phyloP scores from a whole-genome alignment of 2,329 filamentous ascomycete species.

The Penicillium sp. region DNA sequence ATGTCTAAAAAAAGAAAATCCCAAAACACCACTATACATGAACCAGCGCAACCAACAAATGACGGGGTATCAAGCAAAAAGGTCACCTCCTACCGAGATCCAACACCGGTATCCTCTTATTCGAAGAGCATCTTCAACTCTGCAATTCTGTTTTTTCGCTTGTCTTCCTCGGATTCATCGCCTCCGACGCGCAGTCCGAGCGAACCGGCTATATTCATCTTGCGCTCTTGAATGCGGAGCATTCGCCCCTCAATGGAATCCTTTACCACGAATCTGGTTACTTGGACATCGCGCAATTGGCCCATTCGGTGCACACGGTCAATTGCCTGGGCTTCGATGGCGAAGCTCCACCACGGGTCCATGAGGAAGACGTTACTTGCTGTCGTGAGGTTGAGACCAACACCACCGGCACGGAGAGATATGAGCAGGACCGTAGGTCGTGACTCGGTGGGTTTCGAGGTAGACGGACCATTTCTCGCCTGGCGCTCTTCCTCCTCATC shows the following conservation, averaged over 20 bases:
- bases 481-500: slow-evolving; percentile 30
- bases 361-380: slow-evolving; percentile 95
- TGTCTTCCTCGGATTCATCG: slow-evolving; percentile 83
- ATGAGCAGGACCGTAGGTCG: slow-evolving; percentile 63
- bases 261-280: slow-evolving; percentile 81
- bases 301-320: slow-evolving; percentile 97
- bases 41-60: not conserved
- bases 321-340: slow-evolving; percentile 93
- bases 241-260: slow-evolving; percentile 69
- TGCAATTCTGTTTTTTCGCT: slow-evolving; percentile 81
- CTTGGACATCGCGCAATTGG: slow-evolving; percentile 76
- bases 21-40: not conserved
- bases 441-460: slow-evolving; percentile 10
- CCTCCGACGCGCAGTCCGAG: slow-evolving; percentile 94
- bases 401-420: slow-evolving; percentile 81
- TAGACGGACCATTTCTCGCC: not conserved
- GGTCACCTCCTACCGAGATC: not conserved
- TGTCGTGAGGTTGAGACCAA: slow-evolving; percentile 85
- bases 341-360: slow-evolving; percentile 99
- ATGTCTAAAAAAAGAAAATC: not conserved
- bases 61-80: not conserved
- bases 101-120: slow-evolving; percentile 12
- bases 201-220: slow-evolving; percentile 81
- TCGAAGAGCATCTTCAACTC: slow-evolving; percentile 83
- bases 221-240: slow-evolving; percentile 86